Evolutionary conservation across 164 flowering plant species (phyloP).

Genomic region (Magnolia kwangsiensis): DNA sequence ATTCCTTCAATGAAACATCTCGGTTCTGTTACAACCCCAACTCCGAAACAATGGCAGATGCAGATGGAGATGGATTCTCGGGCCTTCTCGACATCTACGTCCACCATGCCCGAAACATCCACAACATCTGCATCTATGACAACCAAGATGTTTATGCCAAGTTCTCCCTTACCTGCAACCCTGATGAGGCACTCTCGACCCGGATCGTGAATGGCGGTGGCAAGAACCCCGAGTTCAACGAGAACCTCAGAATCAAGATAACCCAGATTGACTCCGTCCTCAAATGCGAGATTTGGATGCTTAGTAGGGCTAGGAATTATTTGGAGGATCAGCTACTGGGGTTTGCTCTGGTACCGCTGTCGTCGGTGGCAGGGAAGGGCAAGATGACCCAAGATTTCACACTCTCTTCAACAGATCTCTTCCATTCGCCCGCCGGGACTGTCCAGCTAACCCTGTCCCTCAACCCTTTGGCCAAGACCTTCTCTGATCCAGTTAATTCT

Average conservation of each 20-base stretch:
- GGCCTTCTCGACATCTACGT: constrained; percentile 67
- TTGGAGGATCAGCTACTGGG: constrained; percentile 94
- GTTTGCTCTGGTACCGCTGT: constrained; percentile 70
- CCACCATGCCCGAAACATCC: constrained; percentile 88
- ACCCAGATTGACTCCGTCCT: constrained; percentile 56
- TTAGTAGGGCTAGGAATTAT: constrained; percentile 64
- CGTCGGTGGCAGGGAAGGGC: constrained; percentile 52
- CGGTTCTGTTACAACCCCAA: constrained; percentile 38
- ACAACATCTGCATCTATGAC: constrained; percentile 90
- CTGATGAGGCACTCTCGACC: constrained; percentile 66
- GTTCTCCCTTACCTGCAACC: constrained; percentile 76
- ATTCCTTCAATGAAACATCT: constrained; percentile 37
- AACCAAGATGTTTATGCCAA: constrained; percentile 97
- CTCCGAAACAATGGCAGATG: constrained; percentile 24
- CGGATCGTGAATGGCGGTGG: constrained; percentile 71
- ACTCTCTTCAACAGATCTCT: constrained; percentile 69
- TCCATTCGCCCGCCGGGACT: constrained; percentile 92
- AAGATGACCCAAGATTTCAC: constrained; percentile 58
- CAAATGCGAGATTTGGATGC: constrained; percentile 97
- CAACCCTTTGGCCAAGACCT: constrained; percentile 11
- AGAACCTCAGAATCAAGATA: constrained; percentile 47
- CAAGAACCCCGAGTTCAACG: constrained; percentile 80
- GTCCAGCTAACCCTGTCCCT: constrained; percentile 53
- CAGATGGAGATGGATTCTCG: constrained; percentile 38
- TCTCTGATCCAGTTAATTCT: constrained; percentile 28